These are phyloP conservation scores for Saccharomyces mikatae DNA, from an alignment of 805 yeast species.

Conservation along the genomic window DNA sequence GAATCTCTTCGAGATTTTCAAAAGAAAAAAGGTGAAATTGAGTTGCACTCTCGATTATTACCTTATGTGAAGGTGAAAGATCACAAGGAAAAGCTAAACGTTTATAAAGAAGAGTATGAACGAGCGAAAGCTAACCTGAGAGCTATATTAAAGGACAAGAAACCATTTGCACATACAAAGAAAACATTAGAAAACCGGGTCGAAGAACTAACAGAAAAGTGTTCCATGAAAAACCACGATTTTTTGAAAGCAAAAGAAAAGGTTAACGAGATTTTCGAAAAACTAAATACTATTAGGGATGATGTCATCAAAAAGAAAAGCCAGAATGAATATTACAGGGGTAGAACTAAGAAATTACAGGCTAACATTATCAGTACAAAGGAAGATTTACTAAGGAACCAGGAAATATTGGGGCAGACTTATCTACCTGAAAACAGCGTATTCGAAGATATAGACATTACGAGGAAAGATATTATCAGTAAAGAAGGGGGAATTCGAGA, in stretches of 20 bases:
- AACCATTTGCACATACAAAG: slow-evolving; percentile 25
- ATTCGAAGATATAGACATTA: slow-evolving; percentile 9
- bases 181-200: slow-evolving; percentile 20
- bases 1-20: slow-evolving; percentile 40
- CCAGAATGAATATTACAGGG: slow-evolving; percentile 16
- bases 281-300: slow-evolving; percentile 12
- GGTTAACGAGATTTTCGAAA: slow-evolving; percentile 5
- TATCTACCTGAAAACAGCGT: slow-evolving; percentile 12
- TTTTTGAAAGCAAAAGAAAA: not conserved
- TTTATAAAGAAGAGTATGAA: slow-evolving; percentile 23
- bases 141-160: slow-evolving; percentile 17
- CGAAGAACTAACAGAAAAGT: slow-evolving; percentile 7
- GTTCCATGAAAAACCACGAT: slow-evolving; percentile 11
- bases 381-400: slow-evolving; percentile 6
- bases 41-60: slow-evolving; percentile 38
- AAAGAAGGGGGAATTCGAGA: slow-evolving; percentile 11
- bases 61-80: slow-evolving; percentile 44
- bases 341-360: slow-evolving; percentile 15
- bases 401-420: slow-evolving; percentile 5
- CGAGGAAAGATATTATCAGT: slow-evolving; percentile 21
- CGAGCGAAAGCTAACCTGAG: slow-evolving; percentile 25
- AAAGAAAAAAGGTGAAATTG: slow-evolving; percentile 39
- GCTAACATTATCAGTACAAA: slow-evolving; percentile 8
- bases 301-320: slow-evolving; percentile 11
- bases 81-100: slow-evolving; percentile 25